phyloP scores from a whole-genome alignment of 2,329 filamentous ascomycete species.

The Fusarium irregulare region DNA sequence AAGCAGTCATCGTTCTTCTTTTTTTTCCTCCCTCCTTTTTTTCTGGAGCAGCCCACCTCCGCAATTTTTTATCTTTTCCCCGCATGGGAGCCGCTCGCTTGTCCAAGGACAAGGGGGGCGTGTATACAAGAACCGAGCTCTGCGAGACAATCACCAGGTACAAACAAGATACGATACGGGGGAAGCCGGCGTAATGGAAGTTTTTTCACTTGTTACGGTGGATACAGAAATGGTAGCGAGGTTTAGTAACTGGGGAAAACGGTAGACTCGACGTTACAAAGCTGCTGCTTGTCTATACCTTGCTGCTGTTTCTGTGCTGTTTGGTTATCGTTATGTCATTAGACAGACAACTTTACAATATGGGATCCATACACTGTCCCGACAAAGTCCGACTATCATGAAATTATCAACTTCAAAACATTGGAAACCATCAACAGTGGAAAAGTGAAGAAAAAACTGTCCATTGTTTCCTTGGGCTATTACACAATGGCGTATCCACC shows the following conservation, averaged over 20 bases:
- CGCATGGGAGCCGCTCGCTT: slow-evolving; percentile 43
- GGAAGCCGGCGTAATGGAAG: slow-evolving; percentile 34
- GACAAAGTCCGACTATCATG: slow-evolving; percentile 30
- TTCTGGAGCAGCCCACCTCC: slow-evolving; percentile 36
- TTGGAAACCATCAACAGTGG: background rate
- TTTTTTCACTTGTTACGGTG: slow-evolving; percentile 18
- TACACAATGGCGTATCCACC: slow-evolving; percentile 41
- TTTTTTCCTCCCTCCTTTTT: background rate
- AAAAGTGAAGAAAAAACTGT: background rate
- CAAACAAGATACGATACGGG: slow-evolving; percentile 17
- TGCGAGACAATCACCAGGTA: slow-evolving; percentile 1
- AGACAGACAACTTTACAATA: slow-evolving; percentile 23
- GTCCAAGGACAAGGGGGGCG: slow-evolving; percentile 30
- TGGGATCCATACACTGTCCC: slow-evolving; percentile 26
- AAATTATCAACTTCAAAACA: slow-evolving; percentile 6
- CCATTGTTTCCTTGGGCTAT: slow-evolving; percentile 20
- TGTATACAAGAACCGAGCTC: slow-evolving; percentile 1
- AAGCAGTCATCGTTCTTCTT: slow-evolving; percentile 4
- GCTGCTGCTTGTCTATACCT: background rate
- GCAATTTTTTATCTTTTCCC: slow-evolving; percentile 37
- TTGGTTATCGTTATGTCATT: slow-evolving; percentile 35
- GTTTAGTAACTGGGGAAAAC: background rate
- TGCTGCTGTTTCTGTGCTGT: background rate
- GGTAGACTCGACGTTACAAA: slow-evolving; percentile 1
- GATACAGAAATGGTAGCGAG: slow-evolving; percentile 23